Evolutionary conservation across 1,284 basidiomycete genomes (phyloP).

Genomic region (Xerocomus alliaceus): DNA sequence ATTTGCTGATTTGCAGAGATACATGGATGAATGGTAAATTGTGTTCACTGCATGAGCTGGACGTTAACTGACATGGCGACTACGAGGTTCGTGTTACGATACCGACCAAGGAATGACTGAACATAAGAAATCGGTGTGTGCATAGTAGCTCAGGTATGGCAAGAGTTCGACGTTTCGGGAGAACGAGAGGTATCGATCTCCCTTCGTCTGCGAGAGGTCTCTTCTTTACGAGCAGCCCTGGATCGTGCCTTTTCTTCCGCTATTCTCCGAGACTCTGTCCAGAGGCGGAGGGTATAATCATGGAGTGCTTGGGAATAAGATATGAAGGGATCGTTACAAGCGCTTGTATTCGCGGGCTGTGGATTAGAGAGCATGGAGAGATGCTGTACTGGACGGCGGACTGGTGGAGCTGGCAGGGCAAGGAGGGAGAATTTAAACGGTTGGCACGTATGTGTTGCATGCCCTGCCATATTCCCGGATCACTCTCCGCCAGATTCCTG

Average conservation of each 20-base stretch:
- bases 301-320: conserved; percentile 68
- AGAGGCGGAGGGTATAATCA: conserved; percentile 69
- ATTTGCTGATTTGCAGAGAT: conserved; percentile 20
- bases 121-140: conserved; percentile 6
- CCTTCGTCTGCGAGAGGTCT: conserved; percentile 32
- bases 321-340: conserved; percentile 49
- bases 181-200: conserved; percentile 18
- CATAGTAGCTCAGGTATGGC: conserved; percentile 23
- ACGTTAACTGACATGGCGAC: conserved; percentile 18
- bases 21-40: conserved; percentile 12
- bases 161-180: conserved; percentile 11
- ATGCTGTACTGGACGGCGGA: too few relatives aligned
- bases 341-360: conserved; percentile 7
- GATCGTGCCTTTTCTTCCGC: conserved; percentile 59
- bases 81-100: conserved; percentile 10
- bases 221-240: conserved; percentile 35
- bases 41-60: conserved; percentile 23
- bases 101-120: conserved; percentile 22
- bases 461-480: conserved; percentile 29
- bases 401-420: conserved; percentile 12
- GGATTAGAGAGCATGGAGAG: conserved; percentile 31
- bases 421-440: conserved; percentile 35
- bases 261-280: conserved; percentile 67
- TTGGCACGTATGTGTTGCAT: conserved; percentile 9
- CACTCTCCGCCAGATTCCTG: conserved; percentile 29